Base-by-base conservation (phyloP, 2,329 filamentous ascomycete genomes). In the Fusarium palustre region DNA sequence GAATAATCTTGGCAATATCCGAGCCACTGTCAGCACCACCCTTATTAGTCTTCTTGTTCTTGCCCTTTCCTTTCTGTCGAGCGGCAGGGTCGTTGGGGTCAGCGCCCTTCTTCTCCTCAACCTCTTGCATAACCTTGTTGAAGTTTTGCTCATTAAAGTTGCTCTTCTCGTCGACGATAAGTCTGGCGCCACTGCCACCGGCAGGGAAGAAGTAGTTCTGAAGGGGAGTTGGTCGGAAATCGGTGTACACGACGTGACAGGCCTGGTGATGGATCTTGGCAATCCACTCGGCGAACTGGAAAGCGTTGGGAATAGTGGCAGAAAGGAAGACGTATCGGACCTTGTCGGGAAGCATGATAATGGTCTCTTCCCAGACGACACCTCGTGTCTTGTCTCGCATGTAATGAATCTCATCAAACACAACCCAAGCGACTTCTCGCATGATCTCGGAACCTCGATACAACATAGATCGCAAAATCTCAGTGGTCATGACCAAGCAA, bases 241-340 rank as follows among this genome's bases (percentile, higher is more conserved):
- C 95, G 54, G 96, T 99, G 80, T 99, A 99, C 5, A 99, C 96
- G 68, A 99, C 97, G 85, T 99, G 97, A 73, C 96, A 99, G 9
- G 96, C 95, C 77, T 99, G 97, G 70, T 92, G 92, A 79, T 99
- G 97, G 60, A 95, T 98, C 82, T 98, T 98, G 74, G 92, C 94
- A 75, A 99, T 97, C 96, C 96, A 99, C 80, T 99, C 95, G 73
- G 96, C 96, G 75, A 99, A 99, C 80, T 99, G 96, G 88, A 98
- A 97, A 54, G 96, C 94, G 77, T 99, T 99, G 56, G 96, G 96
- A 68, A 99, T 99, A 3, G 97, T 99, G 68, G 96, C 96, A 33
- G 97, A 99, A 64, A 99, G 84, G 81, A 99, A 99, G 58, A 99
- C 97, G 77, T 98, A 99, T 82, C 94, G 92, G 72, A 99, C 97